Percentiles rank a stretch among this genome's conserved stretches.
phyloP scores from a whole-genome alignment of 2,329 filamentous ascomycete genomes.

The Nigrospora osmanthi region DNA sequence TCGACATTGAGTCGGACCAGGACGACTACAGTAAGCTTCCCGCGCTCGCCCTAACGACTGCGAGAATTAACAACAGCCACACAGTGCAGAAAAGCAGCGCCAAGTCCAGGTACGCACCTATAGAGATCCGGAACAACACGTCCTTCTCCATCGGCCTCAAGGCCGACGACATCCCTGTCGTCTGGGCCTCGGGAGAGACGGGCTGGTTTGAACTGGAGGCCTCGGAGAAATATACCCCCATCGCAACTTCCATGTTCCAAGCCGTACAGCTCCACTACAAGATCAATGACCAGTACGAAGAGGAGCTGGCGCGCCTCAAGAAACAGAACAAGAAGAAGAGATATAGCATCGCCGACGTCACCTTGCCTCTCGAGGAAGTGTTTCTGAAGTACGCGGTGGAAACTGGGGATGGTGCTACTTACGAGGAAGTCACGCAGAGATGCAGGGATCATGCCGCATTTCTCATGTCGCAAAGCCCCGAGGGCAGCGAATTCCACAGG shows the following conservation, averaged over 20 bases:
- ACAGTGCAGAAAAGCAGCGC: conserved; percentile 24
- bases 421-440: conserved; percentile 38
- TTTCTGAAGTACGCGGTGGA: conserved; percentile 40
- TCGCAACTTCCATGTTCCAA: conserved; percentile 53
- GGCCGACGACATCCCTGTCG: conserved; percentile 41
- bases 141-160: conserved; percentile 46
- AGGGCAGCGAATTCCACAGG: conserved; percentile 39
- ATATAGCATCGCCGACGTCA: conserved; percentile 10
- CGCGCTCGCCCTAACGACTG: too few relatives aligned
- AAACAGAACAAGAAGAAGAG: conserved; percentile 21
- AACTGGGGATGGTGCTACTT: conserved; percentile 43
- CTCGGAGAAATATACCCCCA: conserved; percentile 43
- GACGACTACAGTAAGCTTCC: background rate
- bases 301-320: conserved; percentile 20
- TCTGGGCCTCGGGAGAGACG: conserved; percentile 58
- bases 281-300: conserved; percentile 48
- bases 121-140: conserved; percentile 45
- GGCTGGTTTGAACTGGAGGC: conserved; percentile 65
- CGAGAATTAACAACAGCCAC: background rate
- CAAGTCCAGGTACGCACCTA: conserved; percentile 21
- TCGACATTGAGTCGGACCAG: conserved; percentile 41
- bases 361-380: conserved; percentile 20
- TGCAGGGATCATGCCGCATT: conserved; percentile 42
- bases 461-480: conserved; percentile 42
- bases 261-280: conserved; percentile 58